These are phyloP conservation scores for Diaporthe nobilis DNA, from an alignment of 2,329 filamentous ascomycete species.

Conservation along the genomic window DNA sequence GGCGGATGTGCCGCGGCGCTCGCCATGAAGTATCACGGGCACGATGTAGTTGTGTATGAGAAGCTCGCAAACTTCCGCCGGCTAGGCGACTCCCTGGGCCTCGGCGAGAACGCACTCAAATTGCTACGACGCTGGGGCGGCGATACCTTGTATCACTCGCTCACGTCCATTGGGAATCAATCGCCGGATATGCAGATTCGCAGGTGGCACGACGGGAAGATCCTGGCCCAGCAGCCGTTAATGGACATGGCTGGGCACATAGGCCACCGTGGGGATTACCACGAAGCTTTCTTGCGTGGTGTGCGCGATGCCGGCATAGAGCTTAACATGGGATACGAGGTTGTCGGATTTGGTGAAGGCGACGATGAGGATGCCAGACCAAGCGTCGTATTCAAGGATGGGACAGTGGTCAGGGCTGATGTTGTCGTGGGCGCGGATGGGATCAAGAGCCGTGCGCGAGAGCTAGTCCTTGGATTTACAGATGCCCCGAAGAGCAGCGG, in stretches of 20 bases:
- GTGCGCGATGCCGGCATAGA: conserved; percentile 57
- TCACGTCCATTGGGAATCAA: conserved; percentile 62
- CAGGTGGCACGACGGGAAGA: conserved; percentile 62
- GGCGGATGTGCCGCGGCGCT: conserved; percentile 64
- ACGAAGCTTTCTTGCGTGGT: conserved; percentile 56
- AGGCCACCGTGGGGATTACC: conserved; percentile 60
- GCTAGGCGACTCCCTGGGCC: conserved; percentile 59
- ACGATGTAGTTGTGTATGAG: conserved; percentile 59
- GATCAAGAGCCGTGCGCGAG: conserved; percentile 64
- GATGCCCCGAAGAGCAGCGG: conserved; percentile 67
- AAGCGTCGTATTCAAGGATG: conserved; percentile 53
- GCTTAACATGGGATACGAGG: conserved; percentile 57
- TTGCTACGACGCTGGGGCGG: conserved; percentile 61
- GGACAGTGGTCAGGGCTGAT: conserved; percentile 58
- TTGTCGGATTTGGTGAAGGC: conserved; percentile 55
- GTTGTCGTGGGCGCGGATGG: conserved; percentile 66
- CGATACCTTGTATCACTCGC: conserved; percentile 50
- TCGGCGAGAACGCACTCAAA: conserved; percentile 62
- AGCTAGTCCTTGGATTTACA: conserved; percentile 65
- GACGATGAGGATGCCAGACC: conserved; percentile 42
- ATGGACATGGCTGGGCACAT: conserved; percentile 67
- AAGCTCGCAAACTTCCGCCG: conserved; percentile 59
- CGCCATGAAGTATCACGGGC: conserved; percentile 62
- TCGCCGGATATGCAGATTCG: conserved; percentile 63
- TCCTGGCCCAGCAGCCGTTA: conserved; percentile 61